Evolutionary conservation across 805 yeast genomes (phyloP), one percentile per base, ranked within the genome.

Genomic region (Monosporozyma yasuniensis): DNA sequence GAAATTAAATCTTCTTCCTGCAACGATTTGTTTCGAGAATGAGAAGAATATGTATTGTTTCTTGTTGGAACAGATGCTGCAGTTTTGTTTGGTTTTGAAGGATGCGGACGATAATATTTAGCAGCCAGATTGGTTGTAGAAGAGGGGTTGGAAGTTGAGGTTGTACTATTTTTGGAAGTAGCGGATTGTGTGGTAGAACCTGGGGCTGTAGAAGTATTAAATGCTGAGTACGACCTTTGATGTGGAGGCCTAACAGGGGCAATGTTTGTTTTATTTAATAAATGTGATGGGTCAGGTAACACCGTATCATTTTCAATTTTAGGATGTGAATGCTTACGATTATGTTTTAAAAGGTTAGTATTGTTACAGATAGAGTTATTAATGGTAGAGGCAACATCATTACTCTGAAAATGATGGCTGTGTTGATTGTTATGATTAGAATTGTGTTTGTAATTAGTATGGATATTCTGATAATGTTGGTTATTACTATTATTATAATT

Each of bases 151-250:
- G 42, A 39, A 21, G 42, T 10, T 21, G 23, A 21, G 27, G 14
- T n/a, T 14, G 16, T 32, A 16, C 16, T 12, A n/a, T 12, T 32
- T n/a, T 4, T 39, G 25, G 42, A 6, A 22, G 10, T 4, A 9
- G 21, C 27, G 4, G 21, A 3, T 10, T 16, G 21, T 21, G 25
- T 21, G 11, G 23, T 32, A 14, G 16, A 32, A 14, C 35, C 35
- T 12, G 27, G n/a, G 8, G 16, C 11, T 5, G 42, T 39, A 21
- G 22, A 12, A 4, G 42, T 2, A 21, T 53, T 50, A 39, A 51
- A 46, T n/a, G 54, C 58, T 11, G 58, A 53, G 14, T 52, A 43
- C 11, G 58, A 53, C 21, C 57, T 54, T 28, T 47, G 51, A 47
- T 56, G 59, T 11, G 4, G 21, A 12, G 42, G 47, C 19, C 47